Evolutionary conservation across 164 flowering plant species (phyloP), one percentile per base, ranked within the genome.

Genomic region (Sedum album): DNA sequence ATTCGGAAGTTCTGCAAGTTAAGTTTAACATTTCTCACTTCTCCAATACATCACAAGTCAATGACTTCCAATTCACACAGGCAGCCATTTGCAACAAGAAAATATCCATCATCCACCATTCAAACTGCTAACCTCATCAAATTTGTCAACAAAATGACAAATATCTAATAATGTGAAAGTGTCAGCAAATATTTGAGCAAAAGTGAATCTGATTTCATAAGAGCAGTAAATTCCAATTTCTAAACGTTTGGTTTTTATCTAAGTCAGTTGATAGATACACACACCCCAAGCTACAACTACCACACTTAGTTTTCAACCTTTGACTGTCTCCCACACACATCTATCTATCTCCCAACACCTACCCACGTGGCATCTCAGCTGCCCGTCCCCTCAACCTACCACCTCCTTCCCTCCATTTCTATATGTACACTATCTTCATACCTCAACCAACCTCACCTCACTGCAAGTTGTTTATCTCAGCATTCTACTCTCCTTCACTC

Each of bases 301-400:
- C 48, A 11, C 48, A 15, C 38, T 35, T 35, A 35, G 7, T 44
- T 0, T 15, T 44, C 15, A 2, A 44, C 48, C 48, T 44, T 44
- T 5, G 15, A 44, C 48, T 15, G 48, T 17, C 48, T 44, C 3
- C 11, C 48, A 44, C 11, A 44, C 17, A 18, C 48, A 11, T 44
- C 48, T 17, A 17, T 44, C 48, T 17, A 51, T 51, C 57, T 51
- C 57, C 57, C 57, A 51, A 2, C 57, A 44, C 18, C 48, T 15
- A 51, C 57, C 57, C 57, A 51, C 57, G 57, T 51, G 57, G 57
- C 57, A 51, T 51, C 57, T 51, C 57, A 51, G 28, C 57, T 51
- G 57, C 13, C 57, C 57, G 57, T 51, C 57, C 57, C 57, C 8
- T 51, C 28, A 23, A 23, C 11, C 60, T 55, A 55, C 60, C 60